These are phyloP conservation scores for Nematocida ausubeli DNA, from an alignment of 371 early-diverging fungal genomes.

Conservation along the genomic window DNA sequence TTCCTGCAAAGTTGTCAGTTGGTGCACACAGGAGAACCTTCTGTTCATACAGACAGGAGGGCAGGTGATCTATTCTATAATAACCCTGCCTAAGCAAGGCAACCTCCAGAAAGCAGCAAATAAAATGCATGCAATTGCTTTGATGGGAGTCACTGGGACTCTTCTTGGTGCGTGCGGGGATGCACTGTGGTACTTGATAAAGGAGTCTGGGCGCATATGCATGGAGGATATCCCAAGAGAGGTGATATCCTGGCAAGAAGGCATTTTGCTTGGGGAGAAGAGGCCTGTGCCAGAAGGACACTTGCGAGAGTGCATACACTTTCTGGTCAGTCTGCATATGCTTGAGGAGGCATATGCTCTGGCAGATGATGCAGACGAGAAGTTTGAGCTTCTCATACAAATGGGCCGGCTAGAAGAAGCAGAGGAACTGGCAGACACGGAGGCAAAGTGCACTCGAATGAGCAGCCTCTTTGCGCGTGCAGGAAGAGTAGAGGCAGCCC, in stretches of 20 bases:
- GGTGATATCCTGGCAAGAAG: constrained; percentile 57
- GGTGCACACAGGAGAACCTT: constrained; percentile 44
- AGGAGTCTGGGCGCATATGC: constrained; percentile 38
- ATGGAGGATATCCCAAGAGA: constrained; percentile 38
- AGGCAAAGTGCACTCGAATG: constrained; percentile 56
- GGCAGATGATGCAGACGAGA: constrained; percentile 57
- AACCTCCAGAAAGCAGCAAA: too few species aligned
- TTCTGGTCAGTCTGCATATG: constrained; percentile 59
- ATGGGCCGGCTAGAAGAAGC: constrained; percentile 61
- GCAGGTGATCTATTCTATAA: constrained; percentile 53
- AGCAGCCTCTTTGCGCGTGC: constrained; percentile 45
- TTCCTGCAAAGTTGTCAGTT: constrained; percentile 8
- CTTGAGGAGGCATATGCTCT: constrained; percentile 60
- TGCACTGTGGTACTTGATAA: constrained; percentile 40
- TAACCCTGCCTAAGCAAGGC: constrained; percentile 17
- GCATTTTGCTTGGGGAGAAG: constrained; percentile 45
- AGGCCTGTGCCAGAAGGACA: constrained; percentile 31
- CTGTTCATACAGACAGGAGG: constrained; percentile 49
- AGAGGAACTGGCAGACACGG: constrained; percentile 47
- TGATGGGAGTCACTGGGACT: constrained; percentile 1
- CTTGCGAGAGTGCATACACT: constrained; percentile 58
- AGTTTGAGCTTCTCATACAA: constrained; percentile 66
- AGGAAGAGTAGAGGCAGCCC: constrained; percentile 45
- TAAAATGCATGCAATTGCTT: neutral
- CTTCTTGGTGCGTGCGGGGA: constrained; percentile 58